Evolutionary conservation across 202 grass and related monocot genomes (phyloP), one percentile per base, ranked within the genome.

Genomic region (Zoysia matrella): DNA sequence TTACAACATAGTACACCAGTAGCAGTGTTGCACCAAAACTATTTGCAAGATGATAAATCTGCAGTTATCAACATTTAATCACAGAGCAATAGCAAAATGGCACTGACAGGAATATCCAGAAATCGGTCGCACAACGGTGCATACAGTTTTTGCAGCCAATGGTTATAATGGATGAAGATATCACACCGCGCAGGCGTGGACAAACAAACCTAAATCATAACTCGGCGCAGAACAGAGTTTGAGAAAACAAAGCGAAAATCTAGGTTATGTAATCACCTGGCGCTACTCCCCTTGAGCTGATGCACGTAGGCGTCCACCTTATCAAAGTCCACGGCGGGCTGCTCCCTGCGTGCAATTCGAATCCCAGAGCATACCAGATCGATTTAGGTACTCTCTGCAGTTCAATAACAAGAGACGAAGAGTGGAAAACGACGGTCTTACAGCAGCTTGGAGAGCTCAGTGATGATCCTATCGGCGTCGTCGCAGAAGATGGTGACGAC

Each of bases 281-380:
- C 87, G 90, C 92, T 94, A 78, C 92, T 94, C 57, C 91, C 94
- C 73, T 92, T 97, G 14, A 97, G 83, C 57, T 97, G 94, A 71
- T 97, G 94, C 77, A 94, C 94, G 57, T 75, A 75, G 15, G 71
- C 92, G 50, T 92, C 87, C 76, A 94, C 86, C 83, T 92, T 97
- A 49, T 75, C 67, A 3, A 89, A 97, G 72, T 92, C 90, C 78
- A 92, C 92, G 40, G 60, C 14, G 3, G 83, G 65, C 74, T 97
- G 85, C 30, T 90, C 63, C 67, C 94, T 97, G 85, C 46, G 55
- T 41, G 53, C 44, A 83, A 1, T 42, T 22, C 42, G 76, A 87
- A 48, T 66, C 3, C 18, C 14, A 47, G 50, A 74, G 30, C 46
- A 65, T 5, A 41, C 8, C 40, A 55, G 58, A 68, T 76, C 18